phyloP scores from a whole-genome alignment of 164 flowering plant genomes.

The Stephania yunnanensis region DNA sequence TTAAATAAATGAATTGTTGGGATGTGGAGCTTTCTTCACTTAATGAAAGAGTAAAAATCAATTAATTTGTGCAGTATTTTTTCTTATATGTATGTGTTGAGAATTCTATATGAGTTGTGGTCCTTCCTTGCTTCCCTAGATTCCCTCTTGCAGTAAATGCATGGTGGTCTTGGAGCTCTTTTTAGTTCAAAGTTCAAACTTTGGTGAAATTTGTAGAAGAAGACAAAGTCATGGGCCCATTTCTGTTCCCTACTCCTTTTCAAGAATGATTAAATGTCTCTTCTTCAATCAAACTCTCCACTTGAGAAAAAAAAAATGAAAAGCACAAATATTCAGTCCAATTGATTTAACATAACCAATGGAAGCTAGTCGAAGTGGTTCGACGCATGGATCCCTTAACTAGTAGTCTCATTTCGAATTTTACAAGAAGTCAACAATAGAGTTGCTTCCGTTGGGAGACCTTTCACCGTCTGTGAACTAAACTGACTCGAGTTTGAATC shows the following conservation, averaged over 20 bases:
- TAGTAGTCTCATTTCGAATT: too few relatives aligned
- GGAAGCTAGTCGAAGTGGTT: too few relatives aligned
- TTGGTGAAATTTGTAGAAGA: not conserved
- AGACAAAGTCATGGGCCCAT: not conserved
- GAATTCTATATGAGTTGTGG: slow-evolving; percentile 3
- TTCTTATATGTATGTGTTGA: not conserved
- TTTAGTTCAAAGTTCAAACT: not conserved
- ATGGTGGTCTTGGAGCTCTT: not conserved
- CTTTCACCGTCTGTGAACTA: too few relatives aligned
- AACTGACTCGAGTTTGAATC: too few relatives aligned
- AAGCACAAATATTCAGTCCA: not conserved
- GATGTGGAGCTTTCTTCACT: not conserved
- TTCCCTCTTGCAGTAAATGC: not conserved
- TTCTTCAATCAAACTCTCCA: not conserved
- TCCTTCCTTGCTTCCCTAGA: not conserved
- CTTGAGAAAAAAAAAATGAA: not conserved
- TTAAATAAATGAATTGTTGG: not conserved
- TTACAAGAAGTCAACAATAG: too few relatives aligned
- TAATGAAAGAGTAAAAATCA: not conserved
- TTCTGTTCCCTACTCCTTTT: not conserved
- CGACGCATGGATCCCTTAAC: too few relatives aligned
- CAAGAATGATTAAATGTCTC: not conserved
- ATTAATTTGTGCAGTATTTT: not conserved
- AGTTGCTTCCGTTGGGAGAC: too few relatives aligned
- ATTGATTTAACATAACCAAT: not conserved